phyloP scores from a whole-genome alignment of 257 asterid species.

The Petrea volubilis region DNA sequence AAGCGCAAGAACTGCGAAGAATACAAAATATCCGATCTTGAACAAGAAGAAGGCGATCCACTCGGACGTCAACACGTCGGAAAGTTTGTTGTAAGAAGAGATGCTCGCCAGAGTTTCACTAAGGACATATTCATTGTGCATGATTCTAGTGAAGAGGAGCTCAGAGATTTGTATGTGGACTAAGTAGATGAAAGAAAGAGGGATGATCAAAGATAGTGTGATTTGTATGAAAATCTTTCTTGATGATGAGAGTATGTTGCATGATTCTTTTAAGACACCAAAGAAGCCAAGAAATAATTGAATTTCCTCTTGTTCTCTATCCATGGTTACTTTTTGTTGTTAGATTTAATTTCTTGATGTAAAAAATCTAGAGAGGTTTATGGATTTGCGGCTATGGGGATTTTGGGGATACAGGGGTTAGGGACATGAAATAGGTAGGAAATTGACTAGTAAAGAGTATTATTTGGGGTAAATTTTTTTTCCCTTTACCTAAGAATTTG shows the following conservation, averaged over 20 bases:
- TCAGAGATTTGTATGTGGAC: slow-evolving; percentile 72
- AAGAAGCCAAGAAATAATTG: slow-evolving; percentile 76
- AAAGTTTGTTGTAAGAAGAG: slow-evolving; percentile 35
- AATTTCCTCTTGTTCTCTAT: slow-evolving; percentile 80
- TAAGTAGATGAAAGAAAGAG: slow-evolving; percentile 72
- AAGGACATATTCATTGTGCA: slow-evolving; percentile 46
- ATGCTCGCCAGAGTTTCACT: slow-evolving; percentile 47
- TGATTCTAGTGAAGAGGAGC: slow-evolving; percentile 53
- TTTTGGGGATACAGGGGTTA: too few relatives aligned
- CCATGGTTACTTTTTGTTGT: slow-evolving; percentile 39
- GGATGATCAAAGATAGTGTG: slow-evolving; percentile 52
- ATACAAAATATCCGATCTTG: slow-evolving; percentile 59
- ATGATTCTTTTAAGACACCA: slow-evolving; percentile 63
- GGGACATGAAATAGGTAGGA: background rate
- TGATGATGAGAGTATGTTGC: slow-evolving; percentile 53
- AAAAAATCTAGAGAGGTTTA: too few relatives aligned
- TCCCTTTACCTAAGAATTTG: too few relatives aligned
- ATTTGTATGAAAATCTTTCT: slow-evolving; percentile 65
- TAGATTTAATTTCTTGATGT: background rate
- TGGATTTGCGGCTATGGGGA: background rate
- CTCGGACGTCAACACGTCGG: slow-evolving; percentile 50
- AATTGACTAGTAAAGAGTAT: background rate
- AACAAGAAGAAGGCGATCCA: slow-evolving; percentile 49
- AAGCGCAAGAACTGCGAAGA: slow-evolving; percentile 65
- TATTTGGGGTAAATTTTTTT: background rate